Base-by-base conservation (phyloP, 2,329 filamentous ascomycete species). In the Fusarium sublunatum region DNA sequence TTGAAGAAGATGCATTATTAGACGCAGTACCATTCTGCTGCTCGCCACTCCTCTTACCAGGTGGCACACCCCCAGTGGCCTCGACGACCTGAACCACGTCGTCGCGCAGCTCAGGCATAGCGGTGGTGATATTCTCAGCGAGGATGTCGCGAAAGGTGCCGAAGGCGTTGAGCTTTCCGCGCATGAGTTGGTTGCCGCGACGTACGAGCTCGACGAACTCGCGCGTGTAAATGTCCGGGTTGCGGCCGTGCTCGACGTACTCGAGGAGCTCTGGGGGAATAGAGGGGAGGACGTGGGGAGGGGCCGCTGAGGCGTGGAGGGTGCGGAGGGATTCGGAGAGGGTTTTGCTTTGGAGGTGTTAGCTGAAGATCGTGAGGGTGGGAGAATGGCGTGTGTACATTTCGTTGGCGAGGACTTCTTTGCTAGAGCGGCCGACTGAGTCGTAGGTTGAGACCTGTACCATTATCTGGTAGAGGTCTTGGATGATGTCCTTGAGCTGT, bases 191-290 rank as follows among this genome's bases (percentile, higher is more conserved):
- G 77, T 91, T 91, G 36, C 83, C 81, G 42, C 87, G 80, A 51
- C 87, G 79, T 24, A 88, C 87, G 48, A 88, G 80, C 83, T 91
- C 88, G 70, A 90, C 87, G 70, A 91, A 90, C 78, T 91, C 88
- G 70, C 88, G 82, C 51, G 88, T 91, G 80, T 91, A 91, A 68
- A 91, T 90, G 76, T 91, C 88, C 3, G 88, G 88, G 78, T 91
- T 91, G 46, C 88, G 86, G 40, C 88, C 88, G 72, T 86, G 85
- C 74, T 91, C 88, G 69, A 91, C 88, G 77, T 91, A 91, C 71
- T 86, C 80, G 58, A 90, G 81, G 11, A 90, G 82, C 70, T 89
- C 87, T 47, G 83, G 83, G 3, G 87, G 87, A 22, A 89, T 81
- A 29, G 74, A 75, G 5, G 85, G 84, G 36, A 87, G 80, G 22